Conservation (phyloP, 2,329 filamentous ascomycete genomes). For the Lecanicillium sp. region DNA sequence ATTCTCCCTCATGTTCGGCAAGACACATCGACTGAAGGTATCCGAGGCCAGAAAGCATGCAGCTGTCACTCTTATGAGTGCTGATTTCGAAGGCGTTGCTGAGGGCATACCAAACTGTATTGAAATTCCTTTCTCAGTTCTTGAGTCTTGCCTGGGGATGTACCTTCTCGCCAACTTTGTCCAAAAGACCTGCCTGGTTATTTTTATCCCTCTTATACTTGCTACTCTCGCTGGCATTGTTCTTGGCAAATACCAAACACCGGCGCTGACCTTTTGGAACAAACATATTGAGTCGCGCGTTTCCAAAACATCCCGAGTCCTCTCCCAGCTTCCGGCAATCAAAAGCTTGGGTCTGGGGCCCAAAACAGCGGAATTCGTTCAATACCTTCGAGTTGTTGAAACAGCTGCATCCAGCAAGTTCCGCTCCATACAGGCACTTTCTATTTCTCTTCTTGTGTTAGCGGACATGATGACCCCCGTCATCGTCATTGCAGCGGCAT, state of each 20-base stretch:
- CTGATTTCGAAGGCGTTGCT: not conserved
- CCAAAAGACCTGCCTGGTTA: too few species aligned
- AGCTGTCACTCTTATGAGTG: not conserved
- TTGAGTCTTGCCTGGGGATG: not conserved
- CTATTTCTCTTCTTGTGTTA: not conserved
- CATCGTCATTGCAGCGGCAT: not conserved
- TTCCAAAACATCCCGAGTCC: not conserved
- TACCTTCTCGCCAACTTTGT: not conserved
- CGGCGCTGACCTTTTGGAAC: not conserved
- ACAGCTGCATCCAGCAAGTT: not conserved
- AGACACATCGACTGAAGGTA: not conserved
- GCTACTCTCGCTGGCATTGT: not conserved
- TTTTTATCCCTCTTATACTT: not conserved
- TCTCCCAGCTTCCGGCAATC: slow-evolving; percentile 1
- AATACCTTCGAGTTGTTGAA: not conserved
- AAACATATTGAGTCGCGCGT: not conserved
- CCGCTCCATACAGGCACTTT: not conserved
- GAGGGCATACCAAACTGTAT: not conserved
- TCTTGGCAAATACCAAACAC: not conserved
- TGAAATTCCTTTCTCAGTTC: not conserved
- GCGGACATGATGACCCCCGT: not conserved
- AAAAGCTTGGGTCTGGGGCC: not conserved
- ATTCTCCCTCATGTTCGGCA: not conserved
- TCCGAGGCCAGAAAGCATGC: slow-evolving; percentile 22
- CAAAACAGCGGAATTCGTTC: not conserved